These are phyloP conservation scores for Neurospora intermedia DNA, from an alignment of 495 filamentous ascomycete species.

Conservation along the genomic window DNA sequence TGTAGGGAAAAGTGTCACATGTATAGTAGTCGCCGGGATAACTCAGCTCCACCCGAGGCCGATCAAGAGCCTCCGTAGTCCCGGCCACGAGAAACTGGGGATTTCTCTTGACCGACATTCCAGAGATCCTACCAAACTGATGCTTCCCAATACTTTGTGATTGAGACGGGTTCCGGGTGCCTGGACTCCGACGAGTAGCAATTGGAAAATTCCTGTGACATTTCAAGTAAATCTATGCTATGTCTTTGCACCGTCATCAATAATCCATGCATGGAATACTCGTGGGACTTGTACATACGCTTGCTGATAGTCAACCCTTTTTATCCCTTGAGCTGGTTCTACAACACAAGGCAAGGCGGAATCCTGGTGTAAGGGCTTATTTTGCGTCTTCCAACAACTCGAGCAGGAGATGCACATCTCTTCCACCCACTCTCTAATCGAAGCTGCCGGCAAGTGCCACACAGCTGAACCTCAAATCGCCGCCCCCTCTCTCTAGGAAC, in stretches of 20 bases:
- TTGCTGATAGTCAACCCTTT: neutral
- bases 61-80: neutral
- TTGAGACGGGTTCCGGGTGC: neutral
- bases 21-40: neutral
- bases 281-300: neutral
- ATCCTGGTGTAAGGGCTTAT: neutral
- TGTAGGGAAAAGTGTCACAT: neutral
- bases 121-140: neutral
- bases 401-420: neutral
- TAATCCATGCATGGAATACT: neutral
- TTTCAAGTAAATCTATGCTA: neutral
- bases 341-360: neutral
- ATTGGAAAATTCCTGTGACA: neutral
- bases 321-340: neutral
- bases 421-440: constrained; percentile 32
- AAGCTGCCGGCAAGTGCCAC: constrained; percentile 57
- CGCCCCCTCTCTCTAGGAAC: constrained; percentile 56
- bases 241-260: neutral
- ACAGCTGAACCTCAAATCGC: constrained; percentile 63
- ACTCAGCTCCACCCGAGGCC: neutral
- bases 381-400: neutral
- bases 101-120: neutral
- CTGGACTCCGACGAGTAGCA: neutral
- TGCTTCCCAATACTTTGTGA: neutral
- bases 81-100: neutral